Base-by-base conservation (phyloP, 2,329 filamentous ascomycete species). In the Herpotrichia juniperi region DNA sequence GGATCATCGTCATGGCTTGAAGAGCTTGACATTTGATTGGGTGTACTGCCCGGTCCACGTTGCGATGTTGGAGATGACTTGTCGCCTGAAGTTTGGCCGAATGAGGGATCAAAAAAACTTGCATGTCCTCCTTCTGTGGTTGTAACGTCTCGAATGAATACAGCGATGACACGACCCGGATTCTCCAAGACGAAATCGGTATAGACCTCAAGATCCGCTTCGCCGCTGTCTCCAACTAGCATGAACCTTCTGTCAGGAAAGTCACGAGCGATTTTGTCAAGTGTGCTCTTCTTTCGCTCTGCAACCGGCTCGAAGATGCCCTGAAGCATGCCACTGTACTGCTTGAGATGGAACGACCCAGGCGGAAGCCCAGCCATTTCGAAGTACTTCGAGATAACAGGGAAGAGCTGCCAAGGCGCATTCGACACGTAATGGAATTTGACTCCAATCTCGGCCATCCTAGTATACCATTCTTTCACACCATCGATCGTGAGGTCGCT, bases 401-500 rank as follows among this genome's bases (percentile, higher is more conserved):
- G 94, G 64, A 91, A 99, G 6, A 99, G 82, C 71, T 99, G 96
- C 96, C 96, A 99, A 0, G 94, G 94, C 45, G 93, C 96, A 74
- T 99, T 99, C n/a, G 94, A 99, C 59, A 96, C 96, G 72, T 99
- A 99, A 70, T 99, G 96, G 46, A 99, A 83, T 63, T 87, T 85
- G 21, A 97, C 93, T 16, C 93, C 92, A 77, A 93, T 85, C 17
- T 86, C 80, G 32, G 89, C 83, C 75, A 99, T 81, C 17, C 81
- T 81, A 30, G 80, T 85, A 69, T 97, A 99, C 93, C 94, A 97
- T 56, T 96, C 91, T 51, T 81, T 84, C 17, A 97, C 93, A 2
- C 94, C 94, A 14, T 92, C 88, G 19, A 99, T 86, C 0, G 87
- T 91, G 40, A 97, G 80, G 54, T 93, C 91, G 2, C 77, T 80